These are phyloP conservation scores for Pseudogymnoascus sp. DNA, from an alignment of 2,329 filamentous ascomycete species.

Conservation along the genomic window DNA sequence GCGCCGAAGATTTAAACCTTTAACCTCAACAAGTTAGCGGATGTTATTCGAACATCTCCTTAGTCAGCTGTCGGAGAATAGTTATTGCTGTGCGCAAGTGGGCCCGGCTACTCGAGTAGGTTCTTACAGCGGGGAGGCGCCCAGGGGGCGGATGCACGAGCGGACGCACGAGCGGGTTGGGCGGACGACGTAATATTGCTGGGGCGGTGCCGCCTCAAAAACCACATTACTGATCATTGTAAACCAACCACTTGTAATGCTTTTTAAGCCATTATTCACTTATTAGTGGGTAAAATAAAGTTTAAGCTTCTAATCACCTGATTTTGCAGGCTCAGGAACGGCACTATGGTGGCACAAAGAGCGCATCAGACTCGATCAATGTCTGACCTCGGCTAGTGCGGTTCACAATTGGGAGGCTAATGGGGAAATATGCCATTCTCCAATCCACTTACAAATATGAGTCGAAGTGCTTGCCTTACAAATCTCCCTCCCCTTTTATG, in stretches of 20 bases:
- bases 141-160: slow-evolving; percentile 1
- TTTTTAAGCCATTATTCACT: background rate
- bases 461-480: background rate
- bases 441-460: background rate
- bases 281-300: background rate
- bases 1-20: background rate
- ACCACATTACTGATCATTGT: background rate
- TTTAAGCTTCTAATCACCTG: background rate
- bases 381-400: background rate
- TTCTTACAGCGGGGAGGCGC: background rate
- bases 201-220: background rate
- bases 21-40: background rate
- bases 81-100: background rate
- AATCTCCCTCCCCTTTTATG: background rate
- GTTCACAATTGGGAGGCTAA: background rate
- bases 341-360: background rate
- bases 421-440: background rate
- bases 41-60: background rate
- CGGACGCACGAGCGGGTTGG: background rate
- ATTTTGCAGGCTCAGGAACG: background rate
- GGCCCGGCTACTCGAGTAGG: background rate
- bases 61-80: background rate
- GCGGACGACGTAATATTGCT: background rate
- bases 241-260: background rate
- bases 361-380: too few species aligned